phyloP scores from a whole-genome alignment of 1,284 basidiomycete species.

The Fomitopsis pinicola region DNA sequence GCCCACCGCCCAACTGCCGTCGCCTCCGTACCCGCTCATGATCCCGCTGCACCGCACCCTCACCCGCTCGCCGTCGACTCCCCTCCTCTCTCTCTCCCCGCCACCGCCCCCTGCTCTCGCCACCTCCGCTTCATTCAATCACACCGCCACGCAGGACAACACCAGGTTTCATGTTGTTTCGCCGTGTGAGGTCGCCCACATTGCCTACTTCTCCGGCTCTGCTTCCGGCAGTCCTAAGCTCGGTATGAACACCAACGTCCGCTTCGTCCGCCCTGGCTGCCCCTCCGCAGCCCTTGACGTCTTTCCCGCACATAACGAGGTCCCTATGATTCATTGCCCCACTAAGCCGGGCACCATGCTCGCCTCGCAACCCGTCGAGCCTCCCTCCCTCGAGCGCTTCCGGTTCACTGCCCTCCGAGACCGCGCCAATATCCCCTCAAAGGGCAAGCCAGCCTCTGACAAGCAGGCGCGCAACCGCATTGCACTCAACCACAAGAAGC shows the following conservation, averaged over 20 bases:
- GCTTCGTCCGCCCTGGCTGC: slow-evolving; percentile 3
- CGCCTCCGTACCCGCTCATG: not conserved
- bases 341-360: not conserved
- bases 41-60: not conserved
- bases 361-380: not conserved
- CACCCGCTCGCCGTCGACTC: not conserved
- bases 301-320: not conserved
- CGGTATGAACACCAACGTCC: slow-evolving; percentile 2
- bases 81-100: not conserved
- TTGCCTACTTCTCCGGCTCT: slow-evolving; percentile 1
- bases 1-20: not conserved
- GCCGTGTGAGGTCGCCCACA: not conserved
- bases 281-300: not conserved
- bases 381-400: not conserved
- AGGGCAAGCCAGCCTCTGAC: not conserved
- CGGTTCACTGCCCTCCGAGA: not conserved
- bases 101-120: not conserved
- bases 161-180: not conserved
- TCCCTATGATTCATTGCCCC: too few species aligned
- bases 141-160: not conserved
- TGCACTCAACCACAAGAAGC: not conserved
- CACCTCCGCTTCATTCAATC: not conserved
- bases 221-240: not conserved
- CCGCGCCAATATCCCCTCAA: not conserved
- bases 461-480: not conserved